Evolutionary conservation across 179 eudicot genomes (phyloP).

Genomic region (Carnegiea gigantea): DNA sequence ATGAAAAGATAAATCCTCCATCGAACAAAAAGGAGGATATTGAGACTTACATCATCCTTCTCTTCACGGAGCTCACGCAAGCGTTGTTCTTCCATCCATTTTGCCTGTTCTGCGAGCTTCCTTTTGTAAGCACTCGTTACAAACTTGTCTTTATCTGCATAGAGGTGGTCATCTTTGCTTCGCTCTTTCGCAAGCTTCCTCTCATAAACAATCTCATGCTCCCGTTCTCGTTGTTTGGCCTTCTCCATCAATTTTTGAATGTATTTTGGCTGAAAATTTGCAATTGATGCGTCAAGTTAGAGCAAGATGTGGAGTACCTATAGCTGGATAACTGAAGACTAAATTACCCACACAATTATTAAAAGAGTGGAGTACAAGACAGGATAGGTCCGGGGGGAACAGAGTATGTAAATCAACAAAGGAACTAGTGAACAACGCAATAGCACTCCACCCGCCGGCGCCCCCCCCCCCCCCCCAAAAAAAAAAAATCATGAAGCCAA

Average conservation of each 20-base stretch:
- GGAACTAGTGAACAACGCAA: neutral
- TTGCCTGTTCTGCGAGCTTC: conserved; percentile 87
- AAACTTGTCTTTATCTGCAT: conserved; percentile 82
- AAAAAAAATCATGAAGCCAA: no score
- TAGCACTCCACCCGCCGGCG: no score
- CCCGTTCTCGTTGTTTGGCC: conserved; percentile 72
- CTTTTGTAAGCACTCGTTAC: conserved; percentile 82
- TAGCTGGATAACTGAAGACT: neutral
- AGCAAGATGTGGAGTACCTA: neutral
- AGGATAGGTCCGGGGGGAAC: neutral
- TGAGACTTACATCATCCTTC: conserved; percentile 67
- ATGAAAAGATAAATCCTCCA: no score
- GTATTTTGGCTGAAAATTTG: conserved; percentile 64
- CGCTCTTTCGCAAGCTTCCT: conserved; percentile 94
- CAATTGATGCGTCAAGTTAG: conserved; percentile 12
- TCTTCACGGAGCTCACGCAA: conserved; percentile 73
- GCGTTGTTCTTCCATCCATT: conserved; percentile 81
- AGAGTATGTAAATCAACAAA: neutral
- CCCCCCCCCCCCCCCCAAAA: no score
- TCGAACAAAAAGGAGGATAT: neutral
- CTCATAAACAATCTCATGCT: conserved; percentile 83
- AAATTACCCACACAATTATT: neutral
- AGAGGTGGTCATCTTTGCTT: conserved; percentile 75
- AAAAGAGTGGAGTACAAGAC: neutral
- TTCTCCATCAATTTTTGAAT: conserved; percentile 65